Evolutionary conservation across 768 basidiomycete species (phyloP).

Genomic region (Russula abietina): DNA sequence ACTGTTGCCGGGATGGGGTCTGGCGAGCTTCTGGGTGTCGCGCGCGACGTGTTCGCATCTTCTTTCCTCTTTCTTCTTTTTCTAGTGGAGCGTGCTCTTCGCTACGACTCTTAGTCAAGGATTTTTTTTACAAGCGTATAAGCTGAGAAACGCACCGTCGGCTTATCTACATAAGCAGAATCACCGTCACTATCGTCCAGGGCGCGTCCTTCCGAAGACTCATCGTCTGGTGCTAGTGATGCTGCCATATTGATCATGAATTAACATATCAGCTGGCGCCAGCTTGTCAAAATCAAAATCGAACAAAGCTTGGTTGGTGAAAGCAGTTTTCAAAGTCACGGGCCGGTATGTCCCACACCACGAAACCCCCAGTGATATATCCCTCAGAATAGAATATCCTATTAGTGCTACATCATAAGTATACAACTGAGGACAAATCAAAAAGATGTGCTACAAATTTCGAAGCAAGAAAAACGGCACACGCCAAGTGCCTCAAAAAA

Average conservation of each 20-base stretch:
- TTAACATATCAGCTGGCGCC: neutral
- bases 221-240: neutral
- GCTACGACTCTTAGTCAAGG: neutral
- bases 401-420: constrained; percentile 10
- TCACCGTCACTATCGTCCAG: neutral
- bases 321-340: neutral
- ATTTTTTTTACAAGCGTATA: neutral
- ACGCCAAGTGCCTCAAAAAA: neutral
- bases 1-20: neutral
- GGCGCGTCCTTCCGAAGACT: neutral
- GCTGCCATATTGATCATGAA: neutral
- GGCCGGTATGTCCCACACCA: no score
- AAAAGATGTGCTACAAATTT: constrained; percentile 4
- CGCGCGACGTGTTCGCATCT: neutral
- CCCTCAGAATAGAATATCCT: no score
- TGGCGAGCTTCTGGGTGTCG: neutral
- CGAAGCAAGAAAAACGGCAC: neutral
- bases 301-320: neutral
- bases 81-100: neutral
- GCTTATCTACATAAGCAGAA: neutral
- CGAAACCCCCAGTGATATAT: no score
- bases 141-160: constrained; percentile 8
- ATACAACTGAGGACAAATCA: neutral
- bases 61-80: constrained; percentile 10
- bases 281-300: neutral